Conservation (phyloP, 768 basidiomycete genomes). For the Cubamyces sp. region DNA sequence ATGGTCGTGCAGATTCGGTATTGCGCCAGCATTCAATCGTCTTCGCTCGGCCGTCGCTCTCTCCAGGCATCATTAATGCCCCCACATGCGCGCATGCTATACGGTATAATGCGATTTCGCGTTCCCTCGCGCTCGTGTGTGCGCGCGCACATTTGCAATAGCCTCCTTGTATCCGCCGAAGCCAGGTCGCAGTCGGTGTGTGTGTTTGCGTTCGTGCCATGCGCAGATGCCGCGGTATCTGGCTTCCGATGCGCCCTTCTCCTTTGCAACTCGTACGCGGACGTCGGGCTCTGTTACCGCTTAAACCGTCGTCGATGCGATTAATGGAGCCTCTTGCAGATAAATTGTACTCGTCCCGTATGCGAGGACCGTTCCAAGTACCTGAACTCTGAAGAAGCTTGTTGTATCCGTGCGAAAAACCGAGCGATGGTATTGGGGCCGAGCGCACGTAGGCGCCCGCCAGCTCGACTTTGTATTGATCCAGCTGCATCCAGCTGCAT, state of each 20-base stretch:
- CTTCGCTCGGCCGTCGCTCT: too few species aligned
- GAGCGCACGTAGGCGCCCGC: neutral
- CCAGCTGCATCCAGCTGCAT: too few species aligned
- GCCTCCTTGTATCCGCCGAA: conserved; percentile 5
- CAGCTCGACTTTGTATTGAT: neutral
- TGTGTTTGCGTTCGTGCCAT: neutral
- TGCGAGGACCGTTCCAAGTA: neutral
- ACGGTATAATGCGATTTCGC: too few species aligned
- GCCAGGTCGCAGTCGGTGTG: neutral
- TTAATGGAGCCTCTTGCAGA: too few species aligned
- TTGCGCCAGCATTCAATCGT: too few species aligned
- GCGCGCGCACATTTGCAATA: neutral
- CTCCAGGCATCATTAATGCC: too few species aligned
- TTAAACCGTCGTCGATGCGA: too few species aligned
- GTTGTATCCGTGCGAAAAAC: neutral
- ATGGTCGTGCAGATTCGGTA: neutral
- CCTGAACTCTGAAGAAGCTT: neutral
- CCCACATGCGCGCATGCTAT: too few species aligned
- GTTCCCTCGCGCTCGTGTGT: neutral
- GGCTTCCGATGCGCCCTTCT: neutral
- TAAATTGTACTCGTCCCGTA: neutral
- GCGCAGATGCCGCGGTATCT: neutral
- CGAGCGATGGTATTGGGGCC: neutral
- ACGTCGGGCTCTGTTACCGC: too few species aligned
- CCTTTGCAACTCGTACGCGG: too few species aligned